Percentiles rank a stretch among this genome's conserved stretches.
These are phyloP conservation scores for Xylariaceae sp. DNA, from an alignment of 2,329 filamentous ascomycete species.

Conservation along the genomic window DNA sequence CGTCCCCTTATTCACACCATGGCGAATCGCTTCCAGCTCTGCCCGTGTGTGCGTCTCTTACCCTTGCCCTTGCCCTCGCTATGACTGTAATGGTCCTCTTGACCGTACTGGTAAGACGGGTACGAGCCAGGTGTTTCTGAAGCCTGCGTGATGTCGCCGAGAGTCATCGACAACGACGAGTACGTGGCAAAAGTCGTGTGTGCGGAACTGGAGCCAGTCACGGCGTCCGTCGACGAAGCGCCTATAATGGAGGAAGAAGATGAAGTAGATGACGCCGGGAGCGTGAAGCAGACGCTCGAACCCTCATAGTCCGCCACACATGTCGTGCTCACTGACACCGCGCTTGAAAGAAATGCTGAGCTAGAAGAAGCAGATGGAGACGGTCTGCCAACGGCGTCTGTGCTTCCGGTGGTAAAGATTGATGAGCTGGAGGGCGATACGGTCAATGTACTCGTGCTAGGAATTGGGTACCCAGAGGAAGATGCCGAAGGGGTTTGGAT, in stretches of 20 bases:
- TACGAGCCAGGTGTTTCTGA: constrained; percentile 6
- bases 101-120: neutral
- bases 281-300: constrained; percentile 12
- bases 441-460: constrained; percentile 13
- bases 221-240: constrained; percentile 8
- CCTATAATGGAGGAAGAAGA: neutral
- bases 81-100: neutral
- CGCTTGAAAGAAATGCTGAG: neutral
- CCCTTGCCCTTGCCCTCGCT: neutral
- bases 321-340: constrained; percentile 7
- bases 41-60: neutral
- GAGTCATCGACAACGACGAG: constrained; percentile 8
- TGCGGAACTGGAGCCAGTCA: constrained; percentile 10
- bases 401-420: constrained; percentile 13
- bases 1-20: constrained; percentile 1
- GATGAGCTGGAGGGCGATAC: neutral
- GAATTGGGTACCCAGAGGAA: constrained; percentile 1
- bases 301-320: constrained; percentile 12
- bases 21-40: constrained; percentile 3
- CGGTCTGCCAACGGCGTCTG: constrained; percentile 8
- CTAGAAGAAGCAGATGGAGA: constrained; percentile 8
- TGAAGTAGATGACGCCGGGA: neutral
- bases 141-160: neutral
- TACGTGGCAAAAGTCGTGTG: neutral
- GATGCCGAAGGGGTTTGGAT: neutral